Percentiles rank a stretch among this genome's conserved stretches.
These are phyloP conservation scores for Boletellus ananas DNA, from an alignment of 768 basidiomycete genomes.

Conservation along the genomic window DNA sequence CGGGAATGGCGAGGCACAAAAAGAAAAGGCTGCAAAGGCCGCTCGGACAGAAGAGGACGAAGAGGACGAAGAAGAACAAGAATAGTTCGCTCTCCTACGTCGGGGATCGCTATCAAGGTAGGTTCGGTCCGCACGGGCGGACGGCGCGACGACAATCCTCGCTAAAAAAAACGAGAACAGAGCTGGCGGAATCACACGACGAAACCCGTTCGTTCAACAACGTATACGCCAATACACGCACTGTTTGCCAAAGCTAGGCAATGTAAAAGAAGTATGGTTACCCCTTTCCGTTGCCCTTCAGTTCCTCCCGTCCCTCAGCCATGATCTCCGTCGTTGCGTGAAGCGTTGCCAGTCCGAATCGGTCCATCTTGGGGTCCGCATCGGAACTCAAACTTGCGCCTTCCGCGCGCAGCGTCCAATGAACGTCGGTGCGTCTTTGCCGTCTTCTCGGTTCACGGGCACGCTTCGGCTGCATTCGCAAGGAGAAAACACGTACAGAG, in stretches of 20 bases:
- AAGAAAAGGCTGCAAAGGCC: conserved; percentile 46
- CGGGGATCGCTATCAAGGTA: too few species aligned
- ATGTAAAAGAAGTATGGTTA: conserved; percentile 9
- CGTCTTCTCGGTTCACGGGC: conserved; percentile 33
- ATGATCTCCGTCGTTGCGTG: conserved; percentile 55
- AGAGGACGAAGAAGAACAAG: conserved; percentile 38
- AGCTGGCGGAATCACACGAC: too few species aligned
- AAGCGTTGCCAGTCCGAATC: conserved; percentile 43
- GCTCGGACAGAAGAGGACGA: conserved; percentile 46
- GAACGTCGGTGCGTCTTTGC: conserved; percentile 33
- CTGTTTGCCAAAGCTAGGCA: background rate
- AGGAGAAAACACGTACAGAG: conserved; percentile 9
- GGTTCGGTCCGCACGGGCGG: too few species aligned
- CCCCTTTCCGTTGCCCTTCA: conserved; percentile 42
- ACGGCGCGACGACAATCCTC: too few species aligned
- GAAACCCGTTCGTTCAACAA: too few species aligned
- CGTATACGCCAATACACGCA: background rate
- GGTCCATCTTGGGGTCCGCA: conserved; percentile 37
- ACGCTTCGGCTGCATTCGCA: too few species aligned
- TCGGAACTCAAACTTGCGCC: conserved; percentile 29
- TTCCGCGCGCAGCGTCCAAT: conserved; percentile 20
- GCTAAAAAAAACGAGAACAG: background rate
- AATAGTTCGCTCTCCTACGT: background rate
- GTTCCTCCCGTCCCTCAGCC: conserved; percentile 45
- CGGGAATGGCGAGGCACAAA: conserved; percentile 57